A percentile compares a stretch with the other conserved stretches of the same genome.
Conservation (phyloP, 768 basidiomycete genomes). For the Hericium coralloides region DNA sequence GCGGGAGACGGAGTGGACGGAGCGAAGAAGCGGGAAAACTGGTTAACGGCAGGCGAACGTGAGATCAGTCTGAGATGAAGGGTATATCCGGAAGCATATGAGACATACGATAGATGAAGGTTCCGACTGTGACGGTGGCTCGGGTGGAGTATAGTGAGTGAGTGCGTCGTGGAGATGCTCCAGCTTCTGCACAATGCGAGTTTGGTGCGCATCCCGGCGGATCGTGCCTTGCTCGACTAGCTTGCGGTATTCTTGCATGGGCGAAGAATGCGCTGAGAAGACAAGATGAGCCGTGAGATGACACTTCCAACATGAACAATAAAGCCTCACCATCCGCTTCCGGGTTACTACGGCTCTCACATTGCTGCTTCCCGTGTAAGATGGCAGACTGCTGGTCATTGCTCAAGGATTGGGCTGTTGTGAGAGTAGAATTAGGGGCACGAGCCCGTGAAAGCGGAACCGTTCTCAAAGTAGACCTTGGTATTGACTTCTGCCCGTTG, state of each 20-base stretch:
- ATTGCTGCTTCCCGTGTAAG: neutral
- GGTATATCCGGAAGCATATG: neutral
- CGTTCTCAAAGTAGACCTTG: neutral
- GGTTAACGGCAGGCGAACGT: no score
- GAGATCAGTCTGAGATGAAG: neutral
- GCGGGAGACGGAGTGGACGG: slow-evolving; percentile 5
- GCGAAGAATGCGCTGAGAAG: slow-evolving; percentile 9
- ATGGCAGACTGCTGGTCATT: neutral
- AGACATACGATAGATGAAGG: slow-evolving; percentile 25
- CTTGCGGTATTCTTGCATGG: slow-evolving; percentile 33
- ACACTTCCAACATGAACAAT: neutral
- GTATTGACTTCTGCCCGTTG: neutral
- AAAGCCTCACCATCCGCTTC: neutral
- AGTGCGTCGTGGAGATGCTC: slow-evolving; percentile 74
- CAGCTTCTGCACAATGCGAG: slow-evolving; percentile 71
- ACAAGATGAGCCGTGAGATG: neutral
- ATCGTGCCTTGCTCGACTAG: slow-evolving; percentile 46
- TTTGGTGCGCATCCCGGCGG: slow-evolving; percentile 75
- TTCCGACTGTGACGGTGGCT: slow-evolving; percentile 34
- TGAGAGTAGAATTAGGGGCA: neutral
- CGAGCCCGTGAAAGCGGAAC: neutral
- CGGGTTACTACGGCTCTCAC: neutral
- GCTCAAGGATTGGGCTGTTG: neutral
- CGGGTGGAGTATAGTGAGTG: slow-evolving; percentile 59
- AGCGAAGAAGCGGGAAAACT: slow-evolving; percentile 3